These are phyloP conservation scores for Calendula officinalis DNA, from an alignment of 129 eudicot genomes.

Conservation along the genomic window DNA sequence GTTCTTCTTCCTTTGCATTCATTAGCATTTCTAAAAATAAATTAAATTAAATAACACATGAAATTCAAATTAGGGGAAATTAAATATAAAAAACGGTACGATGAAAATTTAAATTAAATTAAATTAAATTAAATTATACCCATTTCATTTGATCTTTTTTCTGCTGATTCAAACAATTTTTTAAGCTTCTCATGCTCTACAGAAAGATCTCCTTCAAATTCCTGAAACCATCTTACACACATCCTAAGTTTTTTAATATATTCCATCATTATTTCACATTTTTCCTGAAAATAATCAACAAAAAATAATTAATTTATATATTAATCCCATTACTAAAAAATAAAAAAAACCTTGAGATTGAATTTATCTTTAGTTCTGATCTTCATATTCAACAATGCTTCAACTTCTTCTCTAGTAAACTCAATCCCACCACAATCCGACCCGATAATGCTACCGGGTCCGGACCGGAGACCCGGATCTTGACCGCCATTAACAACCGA, in stretches of 20 bases:
- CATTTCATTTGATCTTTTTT: slow-evolving; percentile 71
- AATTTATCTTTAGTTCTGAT: slow-evolving; percentile 75
- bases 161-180: slow-evolving; percentile 56
- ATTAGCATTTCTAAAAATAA: slow-evolving; percentile 53
- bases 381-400: slow-evolving; percentile 76
- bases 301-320: neutral
- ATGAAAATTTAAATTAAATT: neutral
- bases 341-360: slow-evolving; percentile 37
- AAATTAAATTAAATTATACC: slow-evolving; percentile 41
- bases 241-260: slow-evolving; percentile 66
- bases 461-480: slow-evolving; percentile 56
- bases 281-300: slow-evolving; percentile 46
- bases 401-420: slow-evolving; percentile 76
- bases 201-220: slow-evolving; percentile 51
- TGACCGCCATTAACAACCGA: slow-evolving; percentile 76
- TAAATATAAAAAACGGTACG: neutral
- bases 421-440: slow-evolving; percentile 61
- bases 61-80: slow-evolving; percentile 3
- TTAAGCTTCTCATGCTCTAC: slow-evolving; percentile 66
- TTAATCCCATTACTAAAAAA: neutral
- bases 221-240: slow-evolving; percentile 84
- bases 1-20: slow-evolving; percentile 79
- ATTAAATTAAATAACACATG: neutral
- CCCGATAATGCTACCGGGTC: slow-evolving; percentile 57
- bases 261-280: slow-evolving; percentile 75